Evolutionary conservation across 768 basidiomycete species (phyloP).

Genomic region (Cyathus striatus): DNA sequence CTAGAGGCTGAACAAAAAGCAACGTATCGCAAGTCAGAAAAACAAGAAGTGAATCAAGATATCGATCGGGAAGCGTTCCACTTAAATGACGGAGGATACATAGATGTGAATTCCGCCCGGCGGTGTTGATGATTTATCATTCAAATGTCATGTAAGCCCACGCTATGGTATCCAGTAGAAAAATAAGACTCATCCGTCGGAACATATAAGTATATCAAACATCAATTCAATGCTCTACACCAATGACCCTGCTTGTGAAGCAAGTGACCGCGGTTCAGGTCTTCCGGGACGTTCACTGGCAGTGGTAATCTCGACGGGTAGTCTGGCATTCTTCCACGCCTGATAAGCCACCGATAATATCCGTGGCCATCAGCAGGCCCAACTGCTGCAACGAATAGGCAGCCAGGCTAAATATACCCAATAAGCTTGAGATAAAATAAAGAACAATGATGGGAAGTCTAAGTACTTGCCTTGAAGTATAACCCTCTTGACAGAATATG

Average conservation of each 20-base stretch:
- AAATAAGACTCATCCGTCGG: too few species aligned
- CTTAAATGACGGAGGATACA: too few species aligned
- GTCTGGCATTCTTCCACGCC: slow-evolving; percentile 64
- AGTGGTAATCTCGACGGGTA: slow-evolving; percentile 44
- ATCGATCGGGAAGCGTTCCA: too few species aligned
- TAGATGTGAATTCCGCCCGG: too few species aligned
- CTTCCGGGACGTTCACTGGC: too few species aligned
- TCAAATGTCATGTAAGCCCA: too few species aligned
- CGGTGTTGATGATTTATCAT: too few species aligned
- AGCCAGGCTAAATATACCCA: slow-evolving; percentile 50
- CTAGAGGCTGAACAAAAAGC: too few species aligned
- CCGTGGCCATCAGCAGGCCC: slow-evolving; percentile 70
- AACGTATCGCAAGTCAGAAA: too few species aligned
- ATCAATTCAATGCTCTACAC: slow-evolving; percentile 12
- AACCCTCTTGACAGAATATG: slow-evolving; percentile 71
- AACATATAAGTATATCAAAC: too few species aligned
- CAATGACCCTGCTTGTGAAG: slow-evolving; percentile 19
- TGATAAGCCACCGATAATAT: slow-evolving; percentile 71
- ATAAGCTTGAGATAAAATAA: background rate
- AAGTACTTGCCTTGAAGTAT: slow-evolving; percentile 43
- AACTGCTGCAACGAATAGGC: slow-evolving; percentile 64
- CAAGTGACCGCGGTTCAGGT: slow-evolving; percentile 13
- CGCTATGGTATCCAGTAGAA: too few species aligned
- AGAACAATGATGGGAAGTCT: background rate
- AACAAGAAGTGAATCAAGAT: too few species aligned